These are phyloP conservation scores for Ceratocystis alfenasii DNA, from an alignment of 2,329 filamentous ascomycete genomes.

Conservation along the genomic window DNA sequence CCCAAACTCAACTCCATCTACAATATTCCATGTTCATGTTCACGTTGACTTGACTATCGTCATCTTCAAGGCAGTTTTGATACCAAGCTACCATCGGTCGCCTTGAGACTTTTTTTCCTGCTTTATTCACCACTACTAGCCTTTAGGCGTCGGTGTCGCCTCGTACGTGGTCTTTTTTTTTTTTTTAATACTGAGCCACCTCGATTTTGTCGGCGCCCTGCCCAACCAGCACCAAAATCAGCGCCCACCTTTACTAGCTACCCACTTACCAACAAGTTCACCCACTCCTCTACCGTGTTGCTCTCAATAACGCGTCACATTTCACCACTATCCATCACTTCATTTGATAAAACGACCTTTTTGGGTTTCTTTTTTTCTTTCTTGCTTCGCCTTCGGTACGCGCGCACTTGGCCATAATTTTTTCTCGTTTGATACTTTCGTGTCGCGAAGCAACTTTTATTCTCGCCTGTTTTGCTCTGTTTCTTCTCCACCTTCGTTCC, in stretches of 20 bases:
- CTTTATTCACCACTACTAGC: not conserved
- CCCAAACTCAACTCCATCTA: conserved; percentile 17
- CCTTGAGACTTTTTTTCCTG: not conserved
- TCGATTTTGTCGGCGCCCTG: conserved; percentile 5
- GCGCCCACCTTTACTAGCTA: not conserved
- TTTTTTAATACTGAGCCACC: conserved; percentile 1
- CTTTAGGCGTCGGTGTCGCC: conserved; percentile 8
- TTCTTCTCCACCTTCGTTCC: not conserved
- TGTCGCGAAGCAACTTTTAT: conserved; percentile 2
- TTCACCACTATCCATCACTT: not conserved
- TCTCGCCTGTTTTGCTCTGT: not conserved
- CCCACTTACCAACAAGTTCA: not conserved
- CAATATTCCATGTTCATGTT: conserved; percentile 13
- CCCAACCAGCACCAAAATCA: conserved; percentile 2
- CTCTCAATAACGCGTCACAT: conserved; percentile 14
- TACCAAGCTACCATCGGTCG: not conserved
- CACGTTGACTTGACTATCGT: conserved; percentile 15
- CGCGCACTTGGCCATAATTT: not conserved
- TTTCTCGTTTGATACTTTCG: not conserved
- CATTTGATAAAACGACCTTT: not conserved
- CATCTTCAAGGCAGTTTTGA: conserved; percentile 7
- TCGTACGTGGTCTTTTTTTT: not conserved
- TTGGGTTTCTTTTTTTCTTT: not conserved
- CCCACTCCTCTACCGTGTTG: conserved; percentile 4
- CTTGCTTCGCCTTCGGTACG: not conserved